phyloP scores from a whole-genome alignment of 371 early-diverging fungal species.

The Mucor velutinosus region DNA sequence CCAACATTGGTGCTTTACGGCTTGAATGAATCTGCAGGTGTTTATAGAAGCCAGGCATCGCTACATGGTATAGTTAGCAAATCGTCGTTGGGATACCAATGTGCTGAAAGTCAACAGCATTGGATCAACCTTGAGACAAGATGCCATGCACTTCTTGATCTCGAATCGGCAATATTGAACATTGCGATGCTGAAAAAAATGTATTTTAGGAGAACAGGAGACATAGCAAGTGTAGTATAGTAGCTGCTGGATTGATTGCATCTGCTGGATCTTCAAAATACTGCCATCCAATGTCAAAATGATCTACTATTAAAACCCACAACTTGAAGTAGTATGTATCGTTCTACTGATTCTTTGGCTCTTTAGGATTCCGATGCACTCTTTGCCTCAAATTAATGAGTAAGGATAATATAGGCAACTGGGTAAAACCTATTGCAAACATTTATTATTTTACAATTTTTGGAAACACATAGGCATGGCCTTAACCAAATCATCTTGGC shows the following conservation, averaged over 20 bases:
- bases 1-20: not conserved
- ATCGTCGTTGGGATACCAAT: too few relatives aligned
- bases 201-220: not conserved
- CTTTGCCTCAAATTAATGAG: slow-evolving; percentile 56
- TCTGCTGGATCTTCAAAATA: not conserved
- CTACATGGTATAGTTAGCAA: not conserved
- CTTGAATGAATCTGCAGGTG: not conserved
- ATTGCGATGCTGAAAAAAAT: not conserved
- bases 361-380: slow-evolving; percentile 2
- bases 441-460: slow-evolving; percentile 35
- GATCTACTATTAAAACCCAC: not conserved
- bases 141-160: not conserved
- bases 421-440: slow-evolving; percentile 47
- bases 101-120: not conserved
- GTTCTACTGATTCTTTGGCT: not conserved
- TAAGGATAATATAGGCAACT: slow-evolving; percentile 57
- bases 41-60: not conserved
- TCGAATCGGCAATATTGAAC: not conserved
- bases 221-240: not conserved
- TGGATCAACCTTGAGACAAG: not conserved
- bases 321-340: not conserved
- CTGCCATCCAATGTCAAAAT: not conserved
- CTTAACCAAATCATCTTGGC: slow-evolving; percentile 33
- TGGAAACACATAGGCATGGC: slow-evolving; percentile 43
- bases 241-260: not conserved